Percentiles rank a stretch among this genome's conserved stretches.
Conservation (phyloP, 2,329 filamentous ascomycete species). For the Daldinia sp. region DNA sequence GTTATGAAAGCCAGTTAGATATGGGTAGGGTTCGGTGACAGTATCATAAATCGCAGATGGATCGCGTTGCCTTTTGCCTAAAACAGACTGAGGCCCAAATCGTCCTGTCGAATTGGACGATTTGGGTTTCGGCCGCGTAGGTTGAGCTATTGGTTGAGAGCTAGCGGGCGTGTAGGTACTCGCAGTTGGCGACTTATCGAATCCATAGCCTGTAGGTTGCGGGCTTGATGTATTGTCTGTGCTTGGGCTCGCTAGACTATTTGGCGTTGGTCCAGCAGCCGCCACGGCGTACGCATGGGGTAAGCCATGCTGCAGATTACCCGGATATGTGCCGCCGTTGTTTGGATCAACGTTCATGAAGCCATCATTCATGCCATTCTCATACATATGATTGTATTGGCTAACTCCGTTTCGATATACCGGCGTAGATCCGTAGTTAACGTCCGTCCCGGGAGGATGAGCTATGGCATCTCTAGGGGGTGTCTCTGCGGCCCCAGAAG, state of each 20-base stretch:
- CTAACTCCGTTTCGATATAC: conserved; percentile 65
- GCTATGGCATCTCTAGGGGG: conserved; percentile 73
- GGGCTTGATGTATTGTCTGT: conserved; percentile 73
- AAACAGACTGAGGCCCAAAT: conserved; percentile 61
- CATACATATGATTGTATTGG: conserved; percentile 64
- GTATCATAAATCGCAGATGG: conserved; percentile 88
- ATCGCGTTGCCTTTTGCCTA: conserved; percentile 74
- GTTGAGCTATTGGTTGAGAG: conserved; percentile 49
- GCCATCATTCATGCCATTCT: conserved; percentile 64
- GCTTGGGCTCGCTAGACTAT: conserved; percentile 72
- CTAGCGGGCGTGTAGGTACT: conserved; percentile 52
- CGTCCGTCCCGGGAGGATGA: conserved; percentile 54
- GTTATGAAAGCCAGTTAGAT: conserved; percentile 89
- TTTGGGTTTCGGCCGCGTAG: conserved; percentile 61
- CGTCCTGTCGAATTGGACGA: conserved; percentile 56
- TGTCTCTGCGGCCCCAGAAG: conserved; percentile 86
- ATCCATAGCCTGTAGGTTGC: conserved; percentile 63
- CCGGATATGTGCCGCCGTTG: conserved; percentile 62
- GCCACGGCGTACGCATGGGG: conserved; percentile 75
- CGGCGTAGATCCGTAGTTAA: conserved; percentile 59
- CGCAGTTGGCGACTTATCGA: conserved; percentile 67
- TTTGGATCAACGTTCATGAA: conserved; percentile 66
- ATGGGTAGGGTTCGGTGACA: conserved; percentile 91
- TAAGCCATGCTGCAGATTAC: conserved; percentile 71
- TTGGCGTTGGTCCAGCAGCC: conserved; percentile 64